A percentile compares a stretch with the other conserved stretches of the same genome.
These are phyloP conservation scores for Claviceps monticola DNA, from an alignment of 2,329 filamentous ascomycete species.

Conservation along the genomic window DNA sequence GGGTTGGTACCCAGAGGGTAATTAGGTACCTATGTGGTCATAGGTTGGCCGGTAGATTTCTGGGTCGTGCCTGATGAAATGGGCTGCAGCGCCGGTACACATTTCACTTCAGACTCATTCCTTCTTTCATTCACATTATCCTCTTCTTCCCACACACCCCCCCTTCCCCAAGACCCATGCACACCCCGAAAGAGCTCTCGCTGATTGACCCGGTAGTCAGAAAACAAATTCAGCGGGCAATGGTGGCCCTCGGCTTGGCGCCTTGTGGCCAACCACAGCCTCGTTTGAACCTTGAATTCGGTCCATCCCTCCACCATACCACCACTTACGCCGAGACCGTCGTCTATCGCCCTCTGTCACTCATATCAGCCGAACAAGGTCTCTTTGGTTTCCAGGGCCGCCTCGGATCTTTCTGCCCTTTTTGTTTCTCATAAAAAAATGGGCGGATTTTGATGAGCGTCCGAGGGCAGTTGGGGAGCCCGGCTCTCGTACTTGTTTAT, in stretches of 20 bases:
- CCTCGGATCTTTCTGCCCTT: slow-evolving; percentile 5
- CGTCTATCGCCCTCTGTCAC: slow-evolving; percentile 8
- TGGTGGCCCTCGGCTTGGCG: slow-evolving; percentile 7
- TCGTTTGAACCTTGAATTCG: slow-evolving; percentile 10
- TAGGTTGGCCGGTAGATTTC: not conserved
- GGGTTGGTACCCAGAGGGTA: not conserved
- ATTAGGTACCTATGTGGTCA: not conserved
- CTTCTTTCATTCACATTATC: slow-evolving; percentile 4
- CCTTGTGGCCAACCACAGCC: slow-evolving; percentile 11
- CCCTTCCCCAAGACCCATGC: slow-evolving; percentile 1
- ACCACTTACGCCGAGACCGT: slow-evolving; percentile 11
- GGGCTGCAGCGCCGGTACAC: not conserved
- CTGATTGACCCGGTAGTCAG: slow-evolving; percentile 6
- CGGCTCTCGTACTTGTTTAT: not conserved
- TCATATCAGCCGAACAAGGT: slow-evolving; percentile 10
- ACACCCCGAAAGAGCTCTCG: slow-evolving; percentile 3
- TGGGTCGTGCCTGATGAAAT: not conserved
- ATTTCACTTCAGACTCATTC: slow-evolving; percentile 5
- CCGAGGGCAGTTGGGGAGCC: slow-evolving; percentile 3
- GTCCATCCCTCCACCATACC: slow-evolving; percentile 9
- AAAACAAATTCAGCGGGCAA: slow-evolving; percentile 7
- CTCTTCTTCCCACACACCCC: slow-evolving; percentile 1
- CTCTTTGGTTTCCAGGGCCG: slow-evolving; percentile 7
- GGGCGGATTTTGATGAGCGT: slow-evolving; percentile 9
- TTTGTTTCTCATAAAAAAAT: slow-evolving; percentile 13